Percentiles rank a stretch among this genome's conserved stretches.
These are phyloP conservation scores for Trypanosoma congolense DNA, from an alignment of 208 protist genomes.

Conservation along the genomic window DNA sequence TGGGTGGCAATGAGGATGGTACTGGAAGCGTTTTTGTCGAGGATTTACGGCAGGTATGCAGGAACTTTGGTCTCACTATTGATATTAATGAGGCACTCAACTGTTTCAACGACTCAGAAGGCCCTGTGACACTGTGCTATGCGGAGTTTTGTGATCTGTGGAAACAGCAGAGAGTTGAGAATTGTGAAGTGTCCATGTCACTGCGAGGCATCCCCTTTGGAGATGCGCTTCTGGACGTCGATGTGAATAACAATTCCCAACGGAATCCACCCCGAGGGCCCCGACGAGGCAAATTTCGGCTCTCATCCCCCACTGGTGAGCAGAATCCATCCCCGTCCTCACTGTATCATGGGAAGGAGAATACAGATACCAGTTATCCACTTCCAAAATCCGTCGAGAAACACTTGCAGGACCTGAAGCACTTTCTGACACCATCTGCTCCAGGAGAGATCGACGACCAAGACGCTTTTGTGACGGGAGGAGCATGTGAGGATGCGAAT, in stretches of 20 bases:
- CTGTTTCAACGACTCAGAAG: slow-evolving; percentile 41
- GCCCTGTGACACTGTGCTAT: slow-evolving; percentile 51
- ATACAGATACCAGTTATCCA: neutral
- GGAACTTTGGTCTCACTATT: slow-evolving; percentile 69
- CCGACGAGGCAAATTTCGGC: too few relatives aligned
- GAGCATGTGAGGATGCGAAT: neutral
- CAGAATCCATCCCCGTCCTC: neutral
- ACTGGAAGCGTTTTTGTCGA: slow-evolving; percentile 40
- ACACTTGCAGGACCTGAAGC: slow-evolving; percentile 46
- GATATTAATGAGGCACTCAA: slow-evolving; percentile 68
- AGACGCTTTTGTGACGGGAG: neutral
- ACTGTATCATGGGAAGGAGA: slow-evolving; percentile 5
- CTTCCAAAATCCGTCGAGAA: slow-evolving; percentile 38
- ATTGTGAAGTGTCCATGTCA: neutral
- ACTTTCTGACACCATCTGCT: slow-evolving; percentile 49
- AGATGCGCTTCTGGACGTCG: too few relatives aligned
- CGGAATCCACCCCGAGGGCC: too few relatives aligned
- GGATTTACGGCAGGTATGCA: slow-evolving; percentile 48
- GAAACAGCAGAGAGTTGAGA: neutral
- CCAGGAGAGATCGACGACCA: slow-evolving; percentile 5
- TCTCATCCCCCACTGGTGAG: neutral
- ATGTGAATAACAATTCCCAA: too few relatives aligned
- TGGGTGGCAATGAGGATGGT: slow-evolving; percentile 75
- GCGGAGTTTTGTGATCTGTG: slow-evolving; percentile 70
- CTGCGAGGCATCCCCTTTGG: neutral